Evolutionary conservation across 176 grass and related monocot species (phyloP).

Genomic region (Pontederia crassipes): DNA sequence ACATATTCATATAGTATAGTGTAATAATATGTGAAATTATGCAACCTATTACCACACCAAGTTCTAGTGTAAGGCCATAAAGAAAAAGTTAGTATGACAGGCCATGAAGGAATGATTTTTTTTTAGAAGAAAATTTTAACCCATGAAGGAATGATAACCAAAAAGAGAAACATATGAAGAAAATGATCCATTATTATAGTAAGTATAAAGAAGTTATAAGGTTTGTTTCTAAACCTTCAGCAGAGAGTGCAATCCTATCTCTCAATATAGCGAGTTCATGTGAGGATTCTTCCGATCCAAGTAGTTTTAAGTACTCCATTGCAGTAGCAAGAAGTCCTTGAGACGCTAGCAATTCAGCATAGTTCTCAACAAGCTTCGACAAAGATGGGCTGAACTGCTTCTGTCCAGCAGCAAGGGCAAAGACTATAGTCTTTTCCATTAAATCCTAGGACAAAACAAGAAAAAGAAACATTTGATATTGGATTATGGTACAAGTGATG

Average conservation of each 20-base stretch:
- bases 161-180: not conserved
- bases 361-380: conserved; percentile 96
- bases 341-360: conserved; percentile 86
- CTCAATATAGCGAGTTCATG: conserved; percentile 82
- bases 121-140: not conserved
- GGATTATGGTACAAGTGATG: not conserved
- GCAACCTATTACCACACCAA: too few species aligned
- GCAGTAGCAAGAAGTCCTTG: conserved; percentile 96
- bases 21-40: too few species aligned
- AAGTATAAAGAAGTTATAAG: not conserved
- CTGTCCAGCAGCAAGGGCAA: conserved; percentile 78
- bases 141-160: not conserved
- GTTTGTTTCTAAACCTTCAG: conserved; percentile 28
- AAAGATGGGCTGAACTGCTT: conserved; percentile 71
- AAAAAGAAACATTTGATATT: not conserved
- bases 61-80: too few species aligned
- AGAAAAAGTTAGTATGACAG: too few species aligned
- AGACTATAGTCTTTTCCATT: conserved; percentile 99
- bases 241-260: conserved; percentile 69
- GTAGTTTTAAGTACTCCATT: conserved; percentile 90
- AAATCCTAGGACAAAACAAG: conserved; percentile 56
- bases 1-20: too few species aligned
- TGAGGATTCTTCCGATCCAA: conserved; percentile 87
- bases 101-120: too few species aligned
- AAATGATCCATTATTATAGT: conserved; percentile 3